Percentiles rank a stretch among this genome's conserved stretches.
phyloP scores from a whole-genome alignment of 164 flowering plant species.

The Hamamelis virginiana region DNA sequence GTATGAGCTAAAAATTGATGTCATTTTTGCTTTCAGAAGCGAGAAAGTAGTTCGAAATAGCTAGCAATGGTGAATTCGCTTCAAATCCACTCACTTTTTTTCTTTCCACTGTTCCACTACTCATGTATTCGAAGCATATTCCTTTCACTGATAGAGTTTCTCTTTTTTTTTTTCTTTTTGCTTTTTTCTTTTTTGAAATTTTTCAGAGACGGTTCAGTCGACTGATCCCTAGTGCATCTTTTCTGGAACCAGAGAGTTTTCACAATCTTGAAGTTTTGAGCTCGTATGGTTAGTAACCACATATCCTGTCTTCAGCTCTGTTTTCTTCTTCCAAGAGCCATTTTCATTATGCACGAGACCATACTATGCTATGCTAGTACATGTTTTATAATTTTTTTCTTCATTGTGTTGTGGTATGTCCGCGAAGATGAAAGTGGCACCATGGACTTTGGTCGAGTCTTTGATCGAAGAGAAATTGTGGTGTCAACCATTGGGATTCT shows the following conservation, averaged over 20 bases:
- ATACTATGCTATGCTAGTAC: neutral
- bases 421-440: constrained; percentile 7
- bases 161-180: no score
- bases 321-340: neutral
- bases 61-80: neutral
- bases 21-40: neutral
- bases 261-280: constrained; percentile 9
- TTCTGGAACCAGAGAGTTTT: constrained; percentile 1
- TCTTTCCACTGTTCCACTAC: neutral
- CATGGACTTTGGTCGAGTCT: neutral
- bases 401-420: neutral
- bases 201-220: constrained; percentile 22
- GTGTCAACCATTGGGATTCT: constrained; percentile 46
- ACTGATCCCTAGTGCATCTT: neutral
- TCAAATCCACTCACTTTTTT: neutral
- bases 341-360: neutral
- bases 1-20: no score
- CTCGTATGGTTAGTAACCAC: constrained; percentile 12
- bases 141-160: no score
- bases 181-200: no score
- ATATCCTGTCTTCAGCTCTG: neutral
- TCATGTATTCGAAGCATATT: no score
- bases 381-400: neutral
- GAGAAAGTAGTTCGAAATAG: neutral
- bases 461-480: constrained; percentile 48